A percentile compares a stretch with the other conserved stretches of the same genome.
Evolutionary conservation across 1,284 basidiomycete species (phyloP).

Genomic region (Trichosporon sp.): DNA sequence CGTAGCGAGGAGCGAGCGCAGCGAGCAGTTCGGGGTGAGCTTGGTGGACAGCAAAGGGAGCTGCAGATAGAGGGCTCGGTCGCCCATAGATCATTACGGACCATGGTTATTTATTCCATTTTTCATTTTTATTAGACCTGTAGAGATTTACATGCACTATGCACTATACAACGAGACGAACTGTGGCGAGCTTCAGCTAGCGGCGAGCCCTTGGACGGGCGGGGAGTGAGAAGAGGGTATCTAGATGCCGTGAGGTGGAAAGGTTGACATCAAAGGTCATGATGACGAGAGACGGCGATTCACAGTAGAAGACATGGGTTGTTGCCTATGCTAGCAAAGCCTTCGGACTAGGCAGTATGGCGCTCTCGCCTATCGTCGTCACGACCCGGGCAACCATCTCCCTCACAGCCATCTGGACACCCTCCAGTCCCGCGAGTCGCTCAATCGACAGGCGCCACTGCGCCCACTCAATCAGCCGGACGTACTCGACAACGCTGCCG

Average conservation of each 20-base stretch:
- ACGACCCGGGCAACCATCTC: not conserved
- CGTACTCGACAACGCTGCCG: not conserved
- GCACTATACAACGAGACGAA: not conserved
- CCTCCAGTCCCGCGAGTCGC: not conserved
- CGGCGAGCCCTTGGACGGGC: too few species aligned
- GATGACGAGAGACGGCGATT: too few species aligned
- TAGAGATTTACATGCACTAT: constrained; percentile 13
- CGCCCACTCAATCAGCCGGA: not conserved
- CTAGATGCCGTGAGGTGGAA: too few species aligned
- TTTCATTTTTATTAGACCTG: not conserved
- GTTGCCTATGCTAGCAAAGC: not conserved
- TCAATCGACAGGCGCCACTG: not conserved
- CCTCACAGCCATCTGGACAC: not conserved
- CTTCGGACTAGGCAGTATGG: not conserved
- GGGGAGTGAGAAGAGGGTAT: too few species aligned
- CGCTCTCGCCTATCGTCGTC: not conserved
- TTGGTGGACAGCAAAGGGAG: too few species aligned
- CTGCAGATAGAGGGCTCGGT: too few species aligned
- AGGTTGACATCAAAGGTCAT: too few species aligned
- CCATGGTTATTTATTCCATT: too few species aligned
- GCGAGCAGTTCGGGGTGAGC: too few species aligned
- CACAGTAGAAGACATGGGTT: too few species aligned
- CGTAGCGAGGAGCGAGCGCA: not conserved
- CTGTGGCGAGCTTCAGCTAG: too few species aligned
- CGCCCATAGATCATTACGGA: too few species aligned